Evolutionary conservation across 371 early-diverging fungal species (phyloP), one percentile per base, ranked within the genome.

Genomic region (Vairimorpha apis): DNA sequence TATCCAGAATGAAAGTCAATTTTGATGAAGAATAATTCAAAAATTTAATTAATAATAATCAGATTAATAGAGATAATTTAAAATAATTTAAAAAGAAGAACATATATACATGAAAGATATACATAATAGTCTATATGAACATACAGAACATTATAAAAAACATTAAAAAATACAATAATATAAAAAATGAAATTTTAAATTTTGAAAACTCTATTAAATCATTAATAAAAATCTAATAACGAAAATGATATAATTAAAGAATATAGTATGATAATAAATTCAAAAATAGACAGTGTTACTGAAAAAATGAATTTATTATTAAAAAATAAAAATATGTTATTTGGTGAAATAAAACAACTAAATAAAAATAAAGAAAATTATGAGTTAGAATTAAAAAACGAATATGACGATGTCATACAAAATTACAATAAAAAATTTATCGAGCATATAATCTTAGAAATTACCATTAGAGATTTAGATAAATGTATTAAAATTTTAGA

Each of bases 321-420:
- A 38, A 53, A 63, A 32, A 65, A 66, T 30, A 74, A 76, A 59
- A 37, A 58, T 35, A 16, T 27, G 47, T 30, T 92, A 10, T 81
- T 86, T 29, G 97, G 96, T 29, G 91, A 92, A 78, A 72, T 90
- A 32, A 88, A 87, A 70, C 92, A 94, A 78, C 79, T 94, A 63
- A 86, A 89, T 76, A 87, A 87, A 33, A 88, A 89, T 75, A 81
- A 85, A 3, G 76, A 77, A 3, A 78, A 83, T 10, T 83, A 87
- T 30, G 79, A 86, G 25, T 72, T 81, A 5, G 90, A 92, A 70
- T 76, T 94, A 16, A 58, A 81, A 12, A 86, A 78, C 0, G 90
- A 94, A 45, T 95, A 90, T 84, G 82, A 82, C 47, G 84, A 92
- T 77, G 84, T 90, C 10, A 88, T 91, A 37, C 74, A 85, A 38